Percentiles rank a stretch among this genome's conserved stretches.
phyloP scores from a whole-genome alignment of 768 basidiomycete genomes.

The Candolleomyces eurysporus region DNA sequence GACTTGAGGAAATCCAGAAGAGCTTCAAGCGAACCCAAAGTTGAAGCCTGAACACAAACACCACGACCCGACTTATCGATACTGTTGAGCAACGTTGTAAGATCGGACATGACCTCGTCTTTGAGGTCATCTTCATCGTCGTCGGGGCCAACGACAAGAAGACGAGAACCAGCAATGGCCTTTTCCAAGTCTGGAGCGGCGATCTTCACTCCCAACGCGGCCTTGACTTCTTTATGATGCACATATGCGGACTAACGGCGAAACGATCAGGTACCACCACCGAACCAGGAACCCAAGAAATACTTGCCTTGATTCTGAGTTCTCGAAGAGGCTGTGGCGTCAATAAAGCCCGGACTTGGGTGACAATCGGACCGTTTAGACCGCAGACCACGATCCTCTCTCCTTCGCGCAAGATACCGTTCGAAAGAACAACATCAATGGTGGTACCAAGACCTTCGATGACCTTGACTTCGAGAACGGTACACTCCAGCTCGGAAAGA shows the following conservation, averaged over 20 bases:
- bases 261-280: slow-evolving; percentile 11
- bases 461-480: slow-evolving; percentile 97
- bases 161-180: slow-evolving; percentile 93
- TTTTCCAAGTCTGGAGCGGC: slow-evolving; percentile 95
- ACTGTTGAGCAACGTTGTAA: slow-evolving; percentile 82
- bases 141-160: slow-evolving; percentile 90
- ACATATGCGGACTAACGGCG: slow-evolving; percentile 82
- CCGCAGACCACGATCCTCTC: slow-evolving; percentile 96
- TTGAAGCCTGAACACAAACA: slow-evolving; percentile 96
- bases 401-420: slow-evolving; percentile 88
- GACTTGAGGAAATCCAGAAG: slow-evolving; percentile 91
- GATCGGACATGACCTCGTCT: slow-evolving; percentile 95
- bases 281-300: slow-evolving; percentile 5
- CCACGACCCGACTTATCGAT: slow-evolving; percentile 96
- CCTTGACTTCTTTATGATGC: slow-evolving; percentile 96
- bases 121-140: slow-evolving; percentile 95
- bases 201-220: slow-evolving; percentile 94
- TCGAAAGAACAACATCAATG: slow-evolving; percentile 93
- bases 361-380: slow-evolving; percentile 95
- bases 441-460: slow-evolving; percentile 98
- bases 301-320: slow-evolving; percentile 84
- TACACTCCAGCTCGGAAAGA: slow-evolving; percentile 94
- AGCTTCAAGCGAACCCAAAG: slow-evolving; percentile 95
- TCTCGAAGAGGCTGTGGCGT: slow-evolving; percentile 97
- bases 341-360: slow-evolving; percentile 88